phyloP scores from a whole-genome alignment of 257 asterid species.

The Verbena officinalis region DNA sequence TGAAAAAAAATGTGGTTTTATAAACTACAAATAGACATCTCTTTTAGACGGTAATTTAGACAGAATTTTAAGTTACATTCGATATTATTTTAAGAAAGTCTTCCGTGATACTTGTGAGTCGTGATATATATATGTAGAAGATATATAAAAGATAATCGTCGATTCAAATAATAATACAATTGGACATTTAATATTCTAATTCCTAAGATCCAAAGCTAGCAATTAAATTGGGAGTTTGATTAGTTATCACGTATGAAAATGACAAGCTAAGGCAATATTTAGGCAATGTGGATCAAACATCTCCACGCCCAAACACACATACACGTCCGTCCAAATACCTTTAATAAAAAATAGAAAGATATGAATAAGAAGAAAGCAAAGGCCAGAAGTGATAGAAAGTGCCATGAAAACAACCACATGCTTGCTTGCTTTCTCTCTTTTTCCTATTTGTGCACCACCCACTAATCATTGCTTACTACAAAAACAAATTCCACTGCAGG shows the following conservation, averaged over 20 bases:
- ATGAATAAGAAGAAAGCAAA: conserved; percentile 5
- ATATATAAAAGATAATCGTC: too few species aligned
- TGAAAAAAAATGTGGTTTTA: too few species aligned
- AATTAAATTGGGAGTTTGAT: too few species aligned
- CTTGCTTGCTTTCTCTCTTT: conserved; percentile 18
- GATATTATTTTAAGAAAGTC: too few species aligned
- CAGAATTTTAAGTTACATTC: too few species aligned
- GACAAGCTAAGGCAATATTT: background rate
- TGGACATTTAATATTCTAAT: too few species aligned
- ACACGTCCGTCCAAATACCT: conserved; percentile 12
- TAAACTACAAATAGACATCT: too few species aligned
- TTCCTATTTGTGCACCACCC: conserved; percentile 21
- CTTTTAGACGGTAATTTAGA: too few species aligned
- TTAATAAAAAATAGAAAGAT: background rate
- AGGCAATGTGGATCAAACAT: conserved; percentile 17
- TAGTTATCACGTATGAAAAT: background rate
- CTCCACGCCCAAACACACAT: conserved; percentile 21
- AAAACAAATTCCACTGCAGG: conserved; percentile 27
- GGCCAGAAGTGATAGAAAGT: conserved; percentile 40
- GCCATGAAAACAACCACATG: conserved; percentile 60
- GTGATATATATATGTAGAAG: too few species aligned
- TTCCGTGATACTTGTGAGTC: too few species aligned
- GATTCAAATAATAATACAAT: too few species aligned
- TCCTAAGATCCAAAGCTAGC: too few species aligned
- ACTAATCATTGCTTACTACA: conserved; percentile 37